These are phyloP conservation scores for Calonectria fujianensis DNA, from an alignment of 2,329 filamentous ascomycete genomes.

Conservation along the genomic window DNA sequence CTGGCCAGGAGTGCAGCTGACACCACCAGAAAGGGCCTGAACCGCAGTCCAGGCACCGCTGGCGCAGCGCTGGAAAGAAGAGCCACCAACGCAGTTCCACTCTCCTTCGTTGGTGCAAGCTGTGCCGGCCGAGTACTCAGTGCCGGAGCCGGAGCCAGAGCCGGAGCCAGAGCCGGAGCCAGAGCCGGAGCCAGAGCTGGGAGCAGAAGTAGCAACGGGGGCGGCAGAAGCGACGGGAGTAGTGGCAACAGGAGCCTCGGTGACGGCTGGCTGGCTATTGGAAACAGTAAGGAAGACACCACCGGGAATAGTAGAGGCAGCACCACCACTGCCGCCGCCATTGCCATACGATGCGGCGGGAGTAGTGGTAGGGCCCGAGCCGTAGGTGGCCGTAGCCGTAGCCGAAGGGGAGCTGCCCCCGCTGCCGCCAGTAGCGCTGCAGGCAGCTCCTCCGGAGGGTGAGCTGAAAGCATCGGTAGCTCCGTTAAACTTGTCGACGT, in stretches of 20 bases:
- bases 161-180: slow-evolving; percentile 50
- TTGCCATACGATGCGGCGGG: slow-evolving; percentile 43
- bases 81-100: slow-evolving; percentile 73
- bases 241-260: slow-evolving; percentile 50
- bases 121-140: slow-evolving; percentile 63
- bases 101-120: slow-evolving; percentile 69
- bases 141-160: slow-evolving; percentile 50
- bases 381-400: slow-evolving; percentile 29
- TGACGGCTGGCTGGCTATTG: slow-evolving; percentile 39
- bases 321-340: slow-evolving; percentile 15
- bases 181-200: slow-evolving; percentile 43
- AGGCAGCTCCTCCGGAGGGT: slow-evolving; percentile 55
- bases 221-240: slow-evolving; percentile 44
- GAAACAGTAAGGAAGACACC: slow-evolving; percentile 65
- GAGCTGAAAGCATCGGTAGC: slow-evolving; percentile 59
- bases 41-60: slow-evolving; percentile 69
- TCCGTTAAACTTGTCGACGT: slow-evolving; percentile 70
- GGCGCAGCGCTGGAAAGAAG: slow-evolving; percentile 73
- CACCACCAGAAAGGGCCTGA: slow-evolving; percentile 67
- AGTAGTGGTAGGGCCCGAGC: slow-evolving; percentile 43
- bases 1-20: slow-evolving; percentile 66
- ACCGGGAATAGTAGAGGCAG: slow-evolving; percentile 54
- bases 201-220: slow-evolving; percentile 43
- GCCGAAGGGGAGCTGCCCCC: not conserved
- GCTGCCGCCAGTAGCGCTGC: slow-evolving; percentile 64